Conservation (phyloP, 805 yeast genomes). For the Candida sithepensis region DNA sequence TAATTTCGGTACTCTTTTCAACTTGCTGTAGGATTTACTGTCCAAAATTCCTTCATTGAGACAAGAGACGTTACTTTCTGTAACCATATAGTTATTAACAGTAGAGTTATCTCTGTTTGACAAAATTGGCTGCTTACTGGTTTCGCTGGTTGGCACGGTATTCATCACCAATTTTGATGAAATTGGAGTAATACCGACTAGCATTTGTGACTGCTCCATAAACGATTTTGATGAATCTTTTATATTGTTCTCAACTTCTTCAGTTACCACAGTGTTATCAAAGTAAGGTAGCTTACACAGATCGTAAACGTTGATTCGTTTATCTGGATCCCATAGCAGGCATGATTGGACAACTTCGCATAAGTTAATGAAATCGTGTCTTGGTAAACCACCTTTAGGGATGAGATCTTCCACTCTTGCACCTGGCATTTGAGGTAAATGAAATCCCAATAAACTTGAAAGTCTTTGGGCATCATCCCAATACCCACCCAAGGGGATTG, state of each 20-base stretch:
- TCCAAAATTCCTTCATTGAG: not conserved
- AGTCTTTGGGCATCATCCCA: slow-evolving; percentile 64
- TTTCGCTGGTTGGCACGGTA: not conserved
- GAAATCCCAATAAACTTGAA: slow-evolving; percentile 51
- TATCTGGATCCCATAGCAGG: slow-evolving; percentile 75
- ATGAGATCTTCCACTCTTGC: slow-evolving; percentile 42
- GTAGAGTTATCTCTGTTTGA: not conserved
- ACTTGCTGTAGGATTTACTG: not conserved
- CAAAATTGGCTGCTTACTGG: no score
- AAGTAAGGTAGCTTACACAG: slow-evolving; percentile 55
- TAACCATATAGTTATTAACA: not conserved
- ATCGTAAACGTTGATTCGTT: slow-evolving; percentile 49
- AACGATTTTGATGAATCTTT: slow-evolving; percentile 5
- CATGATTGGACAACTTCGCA: slow-evolving; percentile 45
- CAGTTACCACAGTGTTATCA: slow-evolving; percentile 34
- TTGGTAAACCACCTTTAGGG: slow-evolving; percentile 39
- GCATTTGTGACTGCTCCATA: slow-evolving; percentile 3
- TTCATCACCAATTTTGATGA: not conserved
- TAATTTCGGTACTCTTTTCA: not conserved
- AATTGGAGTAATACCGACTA: slow-evolving; percentile 4
- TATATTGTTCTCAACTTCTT: slow-evolving; percentile 6
- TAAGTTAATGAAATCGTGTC: slow-evolving; percentile 34
- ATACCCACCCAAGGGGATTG: slow-evolving; percentile 58
- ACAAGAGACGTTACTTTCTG: not conserved
- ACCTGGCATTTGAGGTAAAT: slow-evolving; percentile 55